Evolutionary conservation across 2,329 filamentous ascomycete genomes (phyloP).

Genomic region (Neodidymelliopsis sp.): DNA sequence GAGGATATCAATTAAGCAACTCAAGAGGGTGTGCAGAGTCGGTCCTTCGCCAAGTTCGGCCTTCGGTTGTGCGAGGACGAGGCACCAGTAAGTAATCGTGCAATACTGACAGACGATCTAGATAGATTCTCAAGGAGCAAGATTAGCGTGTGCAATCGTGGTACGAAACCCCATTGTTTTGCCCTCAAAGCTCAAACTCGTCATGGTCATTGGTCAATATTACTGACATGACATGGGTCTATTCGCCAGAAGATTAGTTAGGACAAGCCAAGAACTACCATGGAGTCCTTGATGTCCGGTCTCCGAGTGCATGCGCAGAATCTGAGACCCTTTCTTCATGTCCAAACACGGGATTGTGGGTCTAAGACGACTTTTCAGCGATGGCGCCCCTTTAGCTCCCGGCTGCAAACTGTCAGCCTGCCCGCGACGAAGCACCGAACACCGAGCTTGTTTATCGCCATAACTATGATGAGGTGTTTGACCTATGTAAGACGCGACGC

Average conservation of each 20-base stretch:
- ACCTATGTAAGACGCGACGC: not conserved
- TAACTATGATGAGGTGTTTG: not conserved
- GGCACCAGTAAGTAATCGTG: not conserved
- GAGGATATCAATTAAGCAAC: not conserved
- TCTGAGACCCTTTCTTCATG: not conserved
- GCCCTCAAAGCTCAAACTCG: not conserved
- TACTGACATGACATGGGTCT: not conserved
- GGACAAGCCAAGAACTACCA: conserved; percentile 4
- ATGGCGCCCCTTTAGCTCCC: not conserved
- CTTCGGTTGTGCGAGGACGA: conserved; percentile 1
- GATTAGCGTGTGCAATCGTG: conserved; percentile 5
- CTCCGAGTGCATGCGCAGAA: conserved; percentile 1
- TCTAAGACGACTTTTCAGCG: not conserved
- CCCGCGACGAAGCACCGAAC: conserved; percentile 8
- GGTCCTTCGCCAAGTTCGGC: not conserved
- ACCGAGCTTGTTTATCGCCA: not conserved
- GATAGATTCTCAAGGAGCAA: not conserved
- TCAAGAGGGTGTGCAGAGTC: not conserved
- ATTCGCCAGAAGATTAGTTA: not conserved
- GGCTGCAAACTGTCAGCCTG: not conserved
- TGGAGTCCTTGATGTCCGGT: conserved; percentile 15
- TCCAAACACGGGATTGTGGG: conserved; percentile 2
- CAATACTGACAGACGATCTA: not conserved
- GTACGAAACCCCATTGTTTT: conserved; percentile 6
- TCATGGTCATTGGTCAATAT: conserved; percentile 1